Evolutionary conservation across 2,329 filamentous ascomycete genomes (phyloP).

Genomic region (Exophiala bonariae): DNA sequence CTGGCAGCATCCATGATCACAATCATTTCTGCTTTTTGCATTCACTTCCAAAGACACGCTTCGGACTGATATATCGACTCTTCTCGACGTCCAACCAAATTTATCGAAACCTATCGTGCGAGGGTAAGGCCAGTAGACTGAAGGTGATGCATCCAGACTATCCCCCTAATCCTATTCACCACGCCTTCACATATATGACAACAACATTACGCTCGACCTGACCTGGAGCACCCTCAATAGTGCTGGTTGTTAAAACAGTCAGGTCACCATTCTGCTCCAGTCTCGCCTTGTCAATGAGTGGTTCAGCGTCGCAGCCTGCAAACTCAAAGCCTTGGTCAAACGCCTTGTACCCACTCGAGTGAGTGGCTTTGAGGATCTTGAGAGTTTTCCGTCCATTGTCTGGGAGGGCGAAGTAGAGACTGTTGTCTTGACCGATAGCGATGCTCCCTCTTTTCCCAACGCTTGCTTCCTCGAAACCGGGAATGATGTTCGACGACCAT

Average conservation of each 20-base stretch:
- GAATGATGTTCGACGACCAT: neutral
- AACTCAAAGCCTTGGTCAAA: neutral
- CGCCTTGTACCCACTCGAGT: neutral
- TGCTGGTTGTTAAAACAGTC: neutral
- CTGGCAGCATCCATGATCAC: too few species aligned
- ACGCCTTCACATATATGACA: too few species aligned
- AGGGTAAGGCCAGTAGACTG: too few species aligned
- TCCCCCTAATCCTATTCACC: neutral
- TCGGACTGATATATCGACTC: too few species aligned
- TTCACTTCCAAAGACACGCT: too few species aligned
- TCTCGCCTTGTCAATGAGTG: neutral
- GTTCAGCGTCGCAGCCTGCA: neutral
- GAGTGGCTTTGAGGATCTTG: neutral
- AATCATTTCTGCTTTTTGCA: too few species aligned
- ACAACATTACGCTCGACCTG: too few species aligned
- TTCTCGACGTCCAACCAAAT: too few species aligned
- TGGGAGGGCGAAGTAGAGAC: conserved; percentile 1
- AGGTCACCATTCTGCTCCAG: neutral
- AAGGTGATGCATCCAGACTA: too few species aligned
- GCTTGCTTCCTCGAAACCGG: neutral
- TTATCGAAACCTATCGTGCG: too few species aligned
- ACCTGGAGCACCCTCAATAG: too few species aligned
- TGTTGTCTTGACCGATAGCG: neutral
- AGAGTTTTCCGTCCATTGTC: neutral
- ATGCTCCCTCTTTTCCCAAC: neutral